Conservation (phyloP, 108 stramenopile species). For the Aureococcus anophagefferens region DNA sequence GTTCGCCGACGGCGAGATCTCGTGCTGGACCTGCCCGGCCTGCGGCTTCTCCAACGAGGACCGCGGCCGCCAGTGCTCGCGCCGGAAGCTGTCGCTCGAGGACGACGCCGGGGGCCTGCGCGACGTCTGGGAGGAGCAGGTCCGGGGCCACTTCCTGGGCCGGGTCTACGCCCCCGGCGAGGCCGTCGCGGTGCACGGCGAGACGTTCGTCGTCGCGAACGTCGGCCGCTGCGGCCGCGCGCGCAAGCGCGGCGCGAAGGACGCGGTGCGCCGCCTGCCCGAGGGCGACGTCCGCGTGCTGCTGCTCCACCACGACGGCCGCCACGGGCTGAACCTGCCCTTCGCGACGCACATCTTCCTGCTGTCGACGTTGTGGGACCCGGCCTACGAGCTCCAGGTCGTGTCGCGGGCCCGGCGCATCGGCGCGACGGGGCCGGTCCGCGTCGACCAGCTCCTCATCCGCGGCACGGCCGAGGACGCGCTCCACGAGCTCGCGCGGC, state of each 20-base stretch:
- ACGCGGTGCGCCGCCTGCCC: not conserved
- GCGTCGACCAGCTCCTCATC: slow-evolving; percentile 74
- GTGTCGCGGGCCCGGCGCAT: slow-evolving; percentile 83
- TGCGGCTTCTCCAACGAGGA: not conserved
- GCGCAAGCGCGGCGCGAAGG: not conserved
- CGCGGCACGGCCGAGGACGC: slow-evolving; percentile 68
- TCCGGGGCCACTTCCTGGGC: not conserved
- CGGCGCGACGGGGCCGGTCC: slow-evolving; percentile 70
- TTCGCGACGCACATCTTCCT: slow-evolving; percentile 89
- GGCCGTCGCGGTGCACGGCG: not conserved
- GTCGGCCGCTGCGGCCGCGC: not conserved
- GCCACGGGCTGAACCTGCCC: slow-evolving; percentile 79
- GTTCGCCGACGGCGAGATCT: not conserved
- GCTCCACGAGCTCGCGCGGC: too few relatives aligned
- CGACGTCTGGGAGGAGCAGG: not conserved
- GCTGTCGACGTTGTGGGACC: slow-evolving; percentile 67
- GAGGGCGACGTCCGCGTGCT: slow-evolving; percentile 26
- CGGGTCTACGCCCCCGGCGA: not conserved
- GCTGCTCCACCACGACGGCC: slow-evolving; percentile 75
- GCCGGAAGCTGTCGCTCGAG: not conserved
- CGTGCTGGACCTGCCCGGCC: not conserved
- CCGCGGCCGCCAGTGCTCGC: not conserved
- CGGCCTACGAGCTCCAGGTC: slow-evolving; percentile 63
- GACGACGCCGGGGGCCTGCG: not conserved
- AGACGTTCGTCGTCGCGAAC: not conserved